Conservation (phyloP, 495 filamentous ascomycete genomes). For the Neurospora tetraspora region DNA sequence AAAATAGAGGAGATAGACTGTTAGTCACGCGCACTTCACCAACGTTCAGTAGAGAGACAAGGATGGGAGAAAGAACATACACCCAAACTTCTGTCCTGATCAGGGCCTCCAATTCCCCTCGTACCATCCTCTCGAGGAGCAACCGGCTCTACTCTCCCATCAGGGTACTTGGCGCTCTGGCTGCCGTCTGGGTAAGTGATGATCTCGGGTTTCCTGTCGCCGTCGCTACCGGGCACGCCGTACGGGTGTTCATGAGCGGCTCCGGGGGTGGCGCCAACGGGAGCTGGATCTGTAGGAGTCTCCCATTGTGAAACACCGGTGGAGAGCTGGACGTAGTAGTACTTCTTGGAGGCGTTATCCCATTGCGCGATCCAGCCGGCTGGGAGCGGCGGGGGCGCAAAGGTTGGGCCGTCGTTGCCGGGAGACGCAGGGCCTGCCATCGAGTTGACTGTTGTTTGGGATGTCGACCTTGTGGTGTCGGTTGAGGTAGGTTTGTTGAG, state of each 20-base stretch:
- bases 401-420: constrained; percentile 59
- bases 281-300: constrained; percentile 55
- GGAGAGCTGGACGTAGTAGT: constrained; percentile 71
- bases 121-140: constrained; percentile 24
- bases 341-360: constrained; percentile 62
- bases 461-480: neutral
- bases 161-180: constrained; percentile 37
- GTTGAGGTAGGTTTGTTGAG: neutral
- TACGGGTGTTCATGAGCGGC: constrained; percentile 39
- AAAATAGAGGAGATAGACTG: neutral
- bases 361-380: constrained; percentile 79
- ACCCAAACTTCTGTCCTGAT: constrained; percentile 34
- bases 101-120: constrained; percentile 23
- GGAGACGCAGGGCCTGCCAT: constrained; percentile 46
- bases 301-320: constrained; percentile 74
- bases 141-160: constrained; percentile 41
- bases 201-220: constrained; percentile 27
- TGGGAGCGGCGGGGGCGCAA: constrained; percentile 57
- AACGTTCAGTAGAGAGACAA: neutral
- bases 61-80: constrained; percentile 19
- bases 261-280: constrained; percentile 39
- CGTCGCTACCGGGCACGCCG: constrained; percentile 28
- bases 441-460: constrained; percentile 3
- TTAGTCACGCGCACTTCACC: neutral
- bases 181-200: constrained; percentile 44